Conservation (phyloP, 805 yeast species). For the Starmerella sirachaensis region DNA sequence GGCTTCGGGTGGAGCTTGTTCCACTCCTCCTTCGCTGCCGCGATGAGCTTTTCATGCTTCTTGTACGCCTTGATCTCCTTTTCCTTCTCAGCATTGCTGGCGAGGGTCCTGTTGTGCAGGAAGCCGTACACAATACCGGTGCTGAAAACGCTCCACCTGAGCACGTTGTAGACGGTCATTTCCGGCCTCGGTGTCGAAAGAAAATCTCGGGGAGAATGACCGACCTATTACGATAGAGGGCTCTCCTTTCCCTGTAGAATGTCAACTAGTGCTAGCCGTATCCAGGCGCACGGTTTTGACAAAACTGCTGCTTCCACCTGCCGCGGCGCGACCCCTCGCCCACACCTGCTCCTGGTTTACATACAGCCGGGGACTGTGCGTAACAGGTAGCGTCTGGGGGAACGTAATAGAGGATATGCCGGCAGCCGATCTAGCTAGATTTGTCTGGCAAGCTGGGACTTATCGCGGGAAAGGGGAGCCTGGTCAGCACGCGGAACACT, state of each 20-base stretch:
- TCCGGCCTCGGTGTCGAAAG: conserved; percentile 10
- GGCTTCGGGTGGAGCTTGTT: conserved; percentile 49
- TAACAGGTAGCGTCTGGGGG: no score
- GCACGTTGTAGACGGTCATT: conserved; percentile 27
- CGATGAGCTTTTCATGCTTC: conserved; percentile 61
- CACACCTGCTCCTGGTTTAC: no score
- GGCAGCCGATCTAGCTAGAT: no score
- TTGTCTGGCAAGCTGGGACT: no score
- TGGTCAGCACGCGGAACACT: no score
- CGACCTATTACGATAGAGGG: conserved; percentile 9
- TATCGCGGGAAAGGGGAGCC: no score
- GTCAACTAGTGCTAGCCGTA: not conserved
- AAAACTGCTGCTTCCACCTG: no score
- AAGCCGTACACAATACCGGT: conserved; percentile 86
- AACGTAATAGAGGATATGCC: no score
- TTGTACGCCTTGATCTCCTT: conserved; percentile 48
- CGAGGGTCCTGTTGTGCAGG: conserved; percentile 62
- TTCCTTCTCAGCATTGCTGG: conserved; percentile 45
- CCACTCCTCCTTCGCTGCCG: conserved; percentile 80
- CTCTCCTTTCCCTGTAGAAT: not conserved
- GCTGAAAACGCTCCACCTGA: conserved; percentile 85
- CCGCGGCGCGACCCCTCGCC: no score
- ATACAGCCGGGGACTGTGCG: no score
- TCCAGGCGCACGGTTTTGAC: not conserved
- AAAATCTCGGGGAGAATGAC: conserved; percentile 6